Evolutionary conservation across 352 stramenopile species (phyloP), one percentile per base, ranked within the genome.

Genomic region (Pythium volutum): DNA sequence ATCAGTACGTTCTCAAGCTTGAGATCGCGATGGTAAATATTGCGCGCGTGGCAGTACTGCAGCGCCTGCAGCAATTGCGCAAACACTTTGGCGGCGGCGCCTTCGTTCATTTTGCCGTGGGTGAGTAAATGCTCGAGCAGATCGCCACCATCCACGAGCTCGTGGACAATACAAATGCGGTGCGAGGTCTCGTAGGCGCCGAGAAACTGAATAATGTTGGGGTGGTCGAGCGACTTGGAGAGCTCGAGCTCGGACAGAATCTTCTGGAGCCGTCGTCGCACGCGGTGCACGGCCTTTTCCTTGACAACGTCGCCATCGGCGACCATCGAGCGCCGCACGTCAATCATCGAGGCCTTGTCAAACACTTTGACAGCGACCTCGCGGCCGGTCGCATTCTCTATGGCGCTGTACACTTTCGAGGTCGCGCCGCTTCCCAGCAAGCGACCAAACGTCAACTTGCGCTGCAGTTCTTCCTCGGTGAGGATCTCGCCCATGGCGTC

Each of bases 1-100:
- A 98, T 81, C 45, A 98, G 78, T 26, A 98, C 90, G 87, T 98
- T 98, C 67, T 98, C 95, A 33, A 98, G 77, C 71, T 98, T 98
- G 41, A 98, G 75, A 67, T 98, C 95, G 47, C 95, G 89, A 75
- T 98, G 95, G 67, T 91, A 97, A 53, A 98, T 88, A 64, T 93
- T 81, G 51, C 78, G 67, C 3, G 75, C 81, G 69, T 98, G 93
- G 63, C 96, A 96, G 67, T 98, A 97, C 42, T 89, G 76, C n/a
- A 98, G 74, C 31, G 90, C 87, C n/a, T 83, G 91, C 43, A 98
- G 77, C 73, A 98, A 87, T 77, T 98, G 89, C 14, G 57, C 47
- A 49, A 89, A 87, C 12, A 91, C 77, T 20, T 72, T 58, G 42
- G 76, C 70, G 5, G 75, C 84, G 20, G 78, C 57, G n/a, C 70